Percentiles rank a stretch among this genome's conserved stretches.
Conservation (phyloP, 1,284 basidiomycete genomes). For the Schizopora paradoxa region DNA sequence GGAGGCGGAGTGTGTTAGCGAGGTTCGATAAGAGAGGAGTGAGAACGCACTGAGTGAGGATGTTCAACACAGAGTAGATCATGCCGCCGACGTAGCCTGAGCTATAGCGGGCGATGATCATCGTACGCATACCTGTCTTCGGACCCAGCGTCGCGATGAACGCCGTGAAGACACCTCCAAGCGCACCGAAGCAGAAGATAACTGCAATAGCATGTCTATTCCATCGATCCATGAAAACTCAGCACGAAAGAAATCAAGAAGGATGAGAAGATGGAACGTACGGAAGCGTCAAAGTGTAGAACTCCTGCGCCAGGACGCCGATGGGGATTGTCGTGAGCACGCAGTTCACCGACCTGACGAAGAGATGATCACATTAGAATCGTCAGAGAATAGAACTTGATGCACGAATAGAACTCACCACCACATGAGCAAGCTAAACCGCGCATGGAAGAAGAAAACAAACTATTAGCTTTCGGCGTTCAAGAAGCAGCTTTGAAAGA, state of each 20-base stretch:
- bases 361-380: too few species aligned
- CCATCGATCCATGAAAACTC: background rate
- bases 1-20: background rate
- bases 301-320: constrained; percentile 49
- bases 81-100: constrained; percentile 53
- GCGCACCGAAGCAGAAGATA: constrained; percentile 39
- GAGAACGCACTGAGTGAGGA: constrained; percentile 43
- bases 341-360: constrained; percentile 14
- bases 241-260: constrained; percentile 4
- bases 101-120: constrained; percentile 50
- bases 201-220: constrained; percentile 38
- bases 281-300: constrained; percentile 47
- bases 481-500: background rate
- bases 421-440: constrained; percentile 43
- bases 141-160: constrained; percentile 61
- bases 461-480: constrained; percentile 20
- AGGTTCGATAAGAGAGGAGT: background rate
- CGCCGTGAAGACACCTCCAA: constrained; percentile 38
- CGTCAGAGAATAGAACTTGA: too few species aligned
- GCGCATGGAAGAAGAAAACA: too few species aligned
- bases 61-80: constrained; percentile 54
- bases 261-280: constrained; percentile 23
- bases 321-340: constrained; percentile 53
- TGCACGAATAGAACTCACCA: constrained; percentile 30
- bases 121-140: constrained; percentile 54